A percentile compares a stretch with the other conserved stretches of the same genome.
Conservation (phyloP, 2,329 filamentous ascomycete genomes). For the Hirsutella minnesotensis region DNA sequence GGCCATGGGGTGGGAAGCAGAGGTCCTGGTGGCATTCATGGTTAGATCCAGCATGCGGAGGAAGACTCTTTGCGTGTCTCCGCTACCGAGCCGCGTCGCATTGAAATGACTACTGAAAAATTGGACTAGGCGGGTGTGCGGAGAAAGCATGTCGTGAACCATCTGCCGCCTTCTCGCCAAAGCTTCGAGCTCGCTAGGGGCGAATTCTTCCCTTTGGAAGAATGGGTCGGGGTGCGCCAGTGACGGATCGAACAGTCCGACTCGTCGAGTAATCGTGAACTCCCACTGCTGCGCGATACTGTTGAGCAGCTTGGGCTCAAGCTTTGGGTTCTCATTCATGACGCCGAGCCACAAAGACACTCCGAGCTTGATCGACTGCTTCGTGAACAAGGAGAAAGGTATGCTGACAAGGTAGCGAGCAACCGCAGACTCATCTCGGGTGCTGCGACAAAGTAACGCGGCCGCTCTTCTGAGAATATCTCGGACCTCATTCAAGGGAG, state of each 20-base stretch:
- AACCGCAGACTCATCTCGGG: conserved; percentile 64
- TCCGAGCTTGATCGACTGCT: conserved; percentile 89
- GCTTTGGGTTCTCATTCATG: conserved; percentile 85
- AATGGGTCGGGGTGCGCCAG: conserved; percentile 78
- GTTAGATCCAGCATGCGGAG: conserved; percentile 70
- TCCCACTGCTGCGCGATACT: conserved; percentile 92
- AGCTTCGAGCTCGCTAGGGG: conserved; percentile 70
- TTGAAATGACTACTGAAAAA: conserved; percentile 94
- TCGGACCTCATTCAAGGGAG: conserved; percentile 63
- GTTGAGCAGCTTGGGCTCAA: conserved; percentile 75
- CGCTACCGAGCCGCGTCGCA: conserved; percentile 74
- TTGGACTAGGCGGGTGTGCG: conserved; percentile 74
- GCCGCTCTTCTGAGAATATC: conserved; percentile 77
- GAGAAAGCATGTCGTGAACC: conserved; percentile 73
- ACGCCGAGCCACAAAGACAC: conserved; percentile 94
- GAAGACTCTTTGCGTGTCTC: conserved; percentile 72
- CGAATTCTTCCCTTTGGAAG: conserved; percentile 82
- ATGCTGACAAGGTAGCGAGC: conserved; percentile 83
- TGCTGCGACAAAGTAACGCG: conserved; percentile 69
- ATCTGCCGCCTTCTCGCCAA: conserved; percentile 65
- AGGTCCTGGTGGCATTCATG: conserved; percentile 58
- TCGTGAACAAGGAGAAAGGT: conserved; percentile 86
- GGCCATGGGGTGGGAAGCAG: conserved; percentile 71
- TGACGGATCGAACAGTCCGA: conserved; percentile 68
- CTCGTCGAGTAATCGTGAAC: conserved; percentile 60